Base-by-base conservation (phyloP, 768 basidiomycete genomes). In the Boletus tylopilopsis region DNA sequence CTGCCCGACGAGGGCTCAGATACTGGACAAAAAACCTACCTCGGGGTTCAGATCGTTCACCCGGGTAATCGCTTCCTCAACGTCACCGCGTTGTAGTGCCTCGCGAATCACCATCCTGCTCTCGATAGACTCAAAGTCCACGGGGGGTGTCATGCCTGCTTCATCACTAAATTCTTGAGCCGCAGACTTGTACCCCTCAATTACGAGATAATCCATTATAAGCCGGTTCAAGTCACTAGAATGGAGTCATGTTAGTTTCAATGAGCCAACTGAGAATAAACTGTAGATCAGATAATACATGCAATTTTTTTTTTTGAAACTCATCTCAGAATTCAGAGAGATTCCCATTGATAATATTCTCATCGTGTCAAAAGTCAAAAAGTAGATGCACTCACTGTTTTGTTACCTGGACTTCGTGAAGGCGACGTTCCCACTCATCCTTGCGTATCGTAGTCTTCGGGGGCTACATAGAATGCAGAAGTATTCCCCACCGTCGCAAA, bases 31-130 rank as follows among this genome's bases (percentile, higher is more conserved):
- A 30, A 60, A 27, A 70, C 90, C 74, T 71, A 98, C 96, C 85
- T 97, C 94, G 24, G 93, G 90, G 67, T 98, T 92, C 58, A 98
- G 69, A 68, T 98, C 95, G 60, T 98, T 97, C 33, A 96, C 90
- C 35, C 87, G 76, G n/a, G 87, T 84, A 50, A 98, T 95, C 21
- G 96, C 96, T 55, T 92, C 90, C 64, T 94, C 90, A 15, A 98
- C 88, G 61, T 97, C 87, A 6, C 96, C 96, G 30, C 90, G 82
- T 63, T 97, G 92, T 29, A 98, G 73, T 2, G 94, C 94, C 63
- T 95, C 89, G 15, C 94, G 84, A 44, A 99, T 97, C 54, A 85
- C 83, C 89, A 95, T 94, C 27, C 96, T 76, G 57, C 87, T 92
- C 69, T 94, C 89, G 56, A 97, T 96, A 58, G 85, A 90, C 48